Conservation (phyloP, 2,329 filamentous ascomycete species). For the Diaporthe sp. region DNA sequence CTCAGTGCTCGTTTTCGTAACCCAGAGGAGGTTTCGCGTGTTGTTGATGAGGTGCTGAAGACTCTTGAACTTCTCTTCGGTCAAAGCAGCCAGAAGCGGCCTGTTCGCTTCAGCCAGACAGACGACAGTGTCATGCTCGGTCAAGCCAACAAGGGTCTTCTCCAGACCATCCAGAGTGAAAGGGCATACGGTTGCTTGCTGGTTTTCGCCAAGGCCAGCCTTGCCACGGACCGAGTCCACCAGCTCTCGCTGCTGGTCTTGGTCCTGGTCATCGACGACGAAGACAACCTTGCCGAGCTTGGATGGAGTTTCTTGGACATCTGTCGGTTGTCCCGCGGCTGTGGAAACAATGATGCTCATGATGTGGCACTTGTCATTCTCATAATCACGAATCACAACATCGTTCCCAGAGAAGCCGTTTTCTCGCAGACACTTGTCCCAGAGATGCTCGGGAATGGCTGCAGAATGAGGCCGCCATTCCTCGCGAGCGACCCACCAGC, state of each 20-base stretch:
- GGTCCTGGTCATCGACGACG: not conserved
- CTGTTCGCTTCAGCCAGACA: conserved; percentile 1
- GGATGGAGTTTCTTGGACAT: not conserved
- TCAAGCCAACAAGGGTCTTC: not conserved
- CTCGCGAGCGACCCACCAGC: conserved; percentile 30
- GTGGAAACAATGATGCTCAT: conserved; percentile 12
- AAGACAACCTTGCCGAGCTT: not conserved
- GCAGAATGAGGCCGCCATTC: conserved; percentile 24
- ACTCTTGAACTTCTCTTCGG: not conserved
- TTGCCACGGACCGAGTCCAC: not conserved
- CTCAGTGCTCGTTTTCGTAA: not conserved
- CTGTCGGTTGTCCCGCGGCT: not conserved
- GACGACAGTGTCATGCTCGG: conserved; percentile 2
- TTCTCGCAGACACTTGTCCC: not conserved
- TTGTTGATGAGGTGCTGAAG: not conserved
- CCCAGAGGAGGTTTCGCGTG: conserved; percentile 11
- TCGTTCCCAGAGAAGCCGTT: conserved; percentile 34
- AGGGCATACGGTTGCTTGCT: not conserved
- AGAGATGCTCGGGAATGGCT: not conserved
- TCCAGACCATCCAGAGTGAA: not conserved
- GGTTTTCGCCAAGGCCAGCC: not conserved
- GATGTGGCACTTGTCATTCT: conserved; percentile 22
- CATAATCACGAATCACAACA: conserved; percentile 24
- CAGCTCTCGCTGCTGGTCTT: not conserved
- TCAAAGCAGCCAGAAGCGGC: conserved; percentile 1